Base-by-base conservation (phyloP, 169 alveolate species). In the Amoebophrya sp. region DNA sequence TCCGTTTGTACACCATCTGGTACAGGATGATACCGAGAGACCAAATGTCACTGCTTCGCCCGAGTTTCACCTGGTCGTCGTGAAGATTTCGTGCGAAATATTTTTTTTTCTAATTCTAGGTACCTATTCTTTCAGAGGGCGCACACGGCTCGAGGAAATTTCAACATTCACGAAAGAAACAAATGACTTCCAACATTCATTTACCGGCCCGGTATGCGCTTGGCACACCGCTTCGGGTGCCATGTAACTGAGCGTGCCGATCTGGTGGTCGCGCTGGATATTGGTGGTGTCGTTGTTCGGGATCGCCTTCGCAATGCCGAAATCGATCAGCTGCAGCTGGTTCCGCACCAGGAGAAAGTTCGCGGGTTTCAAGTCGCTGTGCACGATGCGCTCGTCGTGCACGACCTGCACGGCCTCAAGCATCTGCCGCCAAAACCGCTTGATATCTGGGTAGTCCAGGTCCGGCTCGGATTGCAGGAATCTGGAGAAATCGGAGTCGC, bases 261-360 rank as follows among this genome's bases (percentile, higher is more conserved):
- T 66, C 18, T 66, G 83, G 83, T 66, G 83, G 35, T 66, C 83
- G 12, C 83, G 83, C 83, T 66, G 83, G 32, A 66, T 66, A 25
- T 66, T 66, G 12, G 83, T 66, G 39, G 83, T 66, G 83, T 66
- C 83, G 32, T 66, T 66, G 83, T 66, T 66, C 32, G 83, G 83
- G 83, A 66, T 66, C 83, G 83, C 83, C 32, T 66, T 66, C 83
- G 83, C 83, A 25, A 66, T 66, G 39, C 83, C 83, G 35, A 66
- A 66, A 25, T 66, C 83, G 83, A 66, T 66, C 83, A 66, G 35
- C 83, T 66, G 83, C 35, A 66, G 83, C 10, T 25, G 12, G 35
- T 66, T 66, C 83, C 83, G 29, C 35, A 66, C 83, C 10, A 66
- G 83, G 32, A 66, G 35, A 25, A 66, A 66, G 35, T 66, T 66